Conservation (phyloP, 352 stramenopile species). For the Pythium plurisporium region DNA sequence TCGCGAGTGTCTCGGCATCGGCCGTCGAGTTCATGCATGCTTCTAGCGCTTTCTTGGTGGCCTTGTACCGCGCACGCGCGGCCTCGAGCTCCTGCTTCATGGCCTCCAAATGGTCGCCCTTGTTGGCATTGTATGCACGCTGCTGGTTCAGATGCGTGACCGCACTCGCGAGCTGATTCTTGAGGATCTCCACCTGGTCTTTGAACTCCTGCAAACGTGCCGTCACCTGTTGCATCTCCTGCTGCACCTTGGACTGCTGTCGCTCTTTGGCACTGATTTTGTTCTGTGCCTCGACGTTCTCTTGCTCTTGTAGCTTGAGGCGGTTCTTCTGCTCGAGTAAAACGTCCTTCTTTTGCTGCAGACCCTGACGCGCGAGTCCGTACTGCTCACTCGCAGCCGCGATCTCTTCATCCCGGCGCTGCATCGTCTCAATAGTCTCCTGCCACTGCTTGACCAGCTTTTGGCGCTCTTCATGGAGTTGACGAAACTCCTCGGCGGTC, state of each 20-base stretch:
- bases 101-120: constrained; percentile 65
- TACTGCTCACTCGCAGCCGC: constrained; percentile 88
- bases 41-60: constrained; percentile 75
- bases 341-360: constrained; percentile 61
- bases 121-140: constrained; percentile 71
- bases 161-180: constrained; percentile 85
- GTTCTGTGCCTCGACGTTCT: constrained; percentile 79
- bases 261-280: constrained; percentile 70
- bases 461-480: constrained; percentile 91
- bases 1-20: constrained; percentile 79
- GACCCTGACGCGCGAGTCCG: constrained; percentile 48
- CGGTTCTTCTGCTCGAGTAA: constrained; percentile 72
- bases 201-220: constrained; percentile 75
- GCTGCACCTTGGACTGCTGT: constrained; percentile 60
- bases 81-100: constrained; percentile 75
- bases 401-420: constrained; percentile 91
- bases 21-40: constrained; percentile 61
- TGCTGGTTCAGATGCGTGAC: constrained; percentile 84
- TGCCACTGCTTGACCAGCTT: constrained; percentile 95
- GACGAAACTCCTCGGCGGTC: constrained; percentile 92
- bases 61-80: constrained; percentile 69
- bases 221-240: constrained; percentile 57
- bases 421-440: constrained; percentile 92
- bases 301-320: constrained; percentile 80
- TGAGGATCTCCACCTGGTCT: constrained; percentile 91